Percentiles rank a stretch among this genome's conserved stretches.
phyloP scores from a whole-genome alignment of 441 rosid genomes.

The Jatropha multifida region DNA sequence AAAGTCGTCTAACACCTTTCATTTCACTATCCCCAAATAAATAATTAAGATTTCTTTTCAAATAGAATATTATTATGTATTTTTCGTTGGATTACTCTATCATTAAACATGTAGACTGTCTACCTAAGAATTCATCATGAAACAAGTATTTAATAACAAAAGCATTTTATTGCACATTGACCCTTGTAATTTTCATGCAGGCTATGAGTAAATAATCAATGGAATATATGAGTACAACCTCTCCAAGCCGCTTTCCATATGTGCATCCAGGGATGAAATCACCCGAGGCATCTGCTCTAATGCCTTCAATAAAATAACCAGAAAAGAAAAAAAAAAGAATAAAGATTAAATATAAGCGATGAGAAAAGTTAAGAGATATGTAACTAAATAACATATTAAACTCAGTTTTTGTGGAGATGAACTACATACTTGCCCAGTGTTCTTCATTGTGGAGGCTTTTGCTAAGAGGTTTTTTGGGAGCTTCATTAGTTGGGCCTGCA shows the following conservation, averaged over 20 bases:
- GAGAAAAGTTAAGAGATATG: neutral
- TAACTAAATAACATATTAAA: neutral
- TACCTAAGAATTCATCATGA: neutral
- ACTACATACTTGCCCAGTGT: conserved; percentile 52
- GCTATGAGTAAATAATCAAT: neutral
- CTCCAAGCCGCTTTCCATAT: conserved; percentile 54
- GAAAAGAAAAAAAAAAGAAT: neutral
- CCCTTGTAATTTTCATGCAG: neutral
- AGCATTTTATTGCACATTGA: neutral
- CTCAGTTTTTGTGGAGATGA: neutral
- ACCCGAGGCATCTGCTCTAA: conserved; percentile 59
- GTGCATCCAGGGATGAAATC: conserved; percentile 62
- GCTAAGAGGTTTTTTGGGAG: conserved; percentile 67
- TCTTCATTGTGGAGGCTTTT: conserved; percentile 47
- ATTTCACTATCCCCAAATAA: neutral
- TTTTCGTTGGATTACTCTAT: neutral
- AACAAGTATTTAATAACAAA: neutral
- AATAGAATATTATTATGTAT: neutral
- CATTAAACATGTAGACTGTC: neutral
- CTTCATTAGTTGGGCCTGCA: conserved; percentile 50
- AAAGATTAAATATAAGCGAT: neutral
- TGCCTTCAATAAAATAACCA: conserved; percentile 33
- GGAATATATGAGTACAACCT: conserved; percentile 31
- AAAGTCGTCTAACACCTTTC: neutral
- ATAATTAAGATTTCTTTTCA: neutral